These are phyloP conservation scores for Arthroderma sp. DNA, from an alignment of 2,329 filamentous ascomycete species.

Conservation along the genomic window DNA sequence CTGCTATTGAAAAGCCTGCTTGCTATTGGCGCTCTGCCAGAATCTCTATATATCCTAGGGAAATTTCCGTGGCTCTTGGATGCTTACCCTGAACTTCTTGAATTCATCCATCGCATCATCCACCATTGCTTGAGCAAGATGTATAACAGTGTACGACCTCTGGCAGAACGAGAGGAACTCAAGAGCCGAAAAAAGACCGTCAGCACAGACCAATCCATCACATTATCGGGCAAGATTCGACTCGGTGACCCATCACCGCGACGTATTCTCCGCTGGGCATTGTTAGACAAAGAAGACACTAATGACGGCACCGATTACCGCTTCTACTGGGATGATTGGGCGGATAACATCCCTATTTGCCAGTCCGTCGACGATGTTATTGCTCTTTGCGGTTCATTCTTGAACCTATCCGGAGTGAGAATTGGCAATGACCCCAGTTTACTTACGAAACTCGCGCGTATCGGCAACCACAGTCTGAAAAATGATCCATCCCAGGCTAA, in stretches of 20 bases:
- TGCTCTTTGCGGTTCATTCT: slow-evolving; percentile 66
- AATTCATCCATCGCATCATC: slow-evolving; percentile 72
- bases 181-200: slow-evolving; percentile 41
- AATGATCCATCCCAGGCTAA: slow-evolving; percentile 62
- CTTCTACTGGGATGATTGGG: slow-evolving; percentile 97
- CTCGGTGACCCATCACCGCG: slow-evolving; percentile 48
- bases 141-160: slow-evolving; percentile 42
- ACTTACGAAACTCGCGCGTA: slow-evolving; percentile 69
- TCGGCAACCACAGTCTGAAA: slow-evolving; percentile 63
- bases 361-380: slow-evolving; percentile 86
- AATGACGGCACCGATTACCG: slow-evolving; percentile 66
- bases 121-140: slow-evolving; percentile 72
- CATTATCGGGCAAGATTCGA: slow-evolving; percentile 57
- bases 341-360: slow-evolving; percentile 82
- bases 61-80: slow-evolving; percentile 89
- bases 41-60: slow-evolving; percentile 83
- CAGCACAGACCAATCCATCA: slow-evolving; percentile 52
- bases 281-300: slow-evolving; percentile 63
- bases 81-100: slow-evolving; percentile 66
- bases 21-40: slow-evolving; percentile 81
- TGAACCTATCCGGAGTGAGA: slow-evolving; percentile 76
- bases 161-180: slow-evolving; percentile 31
- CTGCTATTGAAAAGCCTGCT: slow-evolving; percentile 72
- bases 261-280: slow-evolving; percentile 69
- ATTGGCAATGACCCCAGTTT: slow-evolving; percentile 74